Evolutionary conservation across 2,329 filamentous ascomycete genomes (phyloP).

Genomic region (Penicillium sp.): DNA sequence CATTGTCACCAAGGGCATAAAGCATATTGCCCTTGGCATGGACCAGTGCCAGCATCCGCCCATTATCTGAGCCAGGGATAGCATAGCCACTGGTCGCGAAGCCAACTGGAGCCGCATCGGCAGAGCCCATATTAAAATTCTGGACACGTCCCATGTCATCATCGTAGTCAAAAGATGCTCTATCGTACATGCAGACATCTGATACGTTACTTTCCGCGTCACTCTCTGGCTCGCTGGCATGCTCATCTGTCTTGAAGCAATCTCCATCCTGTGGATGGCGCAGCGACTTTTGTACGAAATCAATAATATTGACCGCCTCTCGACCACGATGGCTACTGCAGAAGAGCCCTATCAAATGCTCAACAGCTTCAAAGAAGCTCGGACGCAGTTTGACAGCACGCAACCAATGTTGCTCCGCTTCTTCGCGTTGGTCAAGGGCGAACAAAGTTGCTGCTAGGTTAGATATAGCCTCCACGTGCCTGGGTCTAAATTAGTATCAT

Average conservation of each 20-base stretch:
- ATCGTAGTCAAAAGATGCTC: conserved; percentile 58
- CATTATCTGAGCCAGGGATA: conserved; percentile 83
- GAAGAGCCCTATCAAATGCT: conserved; percentile 85
- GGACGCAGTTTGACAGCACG: conserved; percentile 80
- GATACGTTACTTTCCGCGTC: conserved; percentile 57
- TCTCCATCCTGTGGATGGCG: conserved; percentile 53
- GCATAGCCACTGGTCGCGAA: conserved; percentile 82
- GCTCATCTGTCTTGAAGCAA: conserved; percentile 51
- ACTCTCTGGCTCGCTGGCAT: conserved; percentile 60
- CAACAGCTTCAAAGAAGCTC: conserved; percentile 89
- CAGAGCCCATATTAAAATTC: conserved; percentile 26
- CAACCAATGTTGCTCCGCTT: conserved; percentile 84
- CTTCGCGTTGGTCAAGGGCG: conserved; percentile 75
- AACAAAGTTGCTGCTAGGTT: conserved; percentile 89
- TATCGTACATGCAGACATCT: conserved; percentile 54
- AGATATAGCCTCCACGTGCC: conserved; percentile 88
- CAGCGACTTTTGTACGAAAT: conserved; percentile 75
- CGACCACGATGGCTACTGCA: conserved; percentile 76
- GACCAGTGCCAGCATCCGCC: conserved; percentile 85
- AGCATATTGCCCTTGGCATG: conserved; percentile 99
- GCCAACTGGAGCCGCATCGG: conserved; percentile 43
- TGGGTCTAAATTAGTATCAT: conserved; percentile 39
- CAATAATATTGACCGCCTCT: conserved; percentile 85
- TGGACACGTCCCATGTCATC: conserved; percentile 36
- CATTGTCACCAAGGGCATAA: conserved; percentile 82